Conservation (phyloP, 106 monocot species). For the Dioscorea dumetorum region DNA sequence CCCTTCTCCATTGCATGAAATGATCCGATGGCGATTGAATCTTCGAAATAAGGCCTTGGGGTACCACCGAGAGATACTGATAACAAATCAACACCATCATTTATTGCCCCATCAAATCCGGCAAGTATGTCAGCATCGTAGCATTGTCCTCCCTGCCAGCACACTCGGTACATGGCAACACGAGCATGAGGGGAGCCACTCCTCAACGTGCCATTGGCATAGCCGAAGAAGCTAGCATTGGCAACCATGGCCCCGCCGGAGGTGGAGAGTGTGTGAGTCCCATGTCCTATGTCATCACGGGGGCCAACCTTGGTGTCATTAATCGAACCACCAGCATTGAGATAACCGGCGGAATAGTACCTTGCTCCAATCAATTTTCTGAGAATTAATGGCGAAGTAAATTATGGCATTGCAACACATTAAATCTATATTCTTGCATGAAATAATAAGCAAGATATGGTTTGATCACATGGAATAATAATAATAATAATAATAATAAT, state of each 20-base stretch:
- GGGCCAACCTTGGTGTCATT: not conserved
- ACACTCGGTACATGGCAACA: conserved; percentile 48
- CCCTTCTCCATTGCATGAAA: conserved; percentile 26
- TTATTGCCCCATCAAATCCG: conserved; percentile 33
- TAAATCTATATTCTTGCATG: not conserved
- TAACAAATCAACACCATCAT: conserved; percentile 52
- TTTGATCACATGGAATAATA: no score
- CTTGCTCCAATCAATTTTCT: conserved; percentile 28
- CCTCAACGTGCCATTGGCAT: conserved; percentile 44
- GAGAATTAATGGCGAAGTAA: not conserved
- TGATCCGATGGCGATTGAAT: conserved; percentile 19
- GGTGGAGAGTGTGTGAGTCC: conserved; percentile 73
- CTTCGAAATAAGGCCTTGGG: not conserved
- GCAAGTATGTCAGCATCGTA: conserved; percentile 31
- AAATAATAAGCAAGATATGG: no score
- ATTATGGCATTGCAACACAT: not conserved
- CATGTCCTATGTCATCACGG: conserved; percentile 45
- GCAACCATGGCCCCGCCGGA: conserved; percentile 35
- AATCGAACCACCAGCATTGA: not conserved
- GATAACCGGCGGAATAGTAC: conserved; percentile 22
- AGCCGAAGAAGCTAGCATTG: conserved; percentile 33
- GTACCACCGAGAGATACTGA: conserved; percentile 37
- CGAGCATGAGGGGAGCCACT: conserved; percentile 53
- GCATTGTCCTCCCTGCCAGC: conserved; percentile 15
- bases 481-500: no score